Evolutionary conservation across 805 yeast species (phyloP).

Genomic region (Candida tibetensis): DNA sequence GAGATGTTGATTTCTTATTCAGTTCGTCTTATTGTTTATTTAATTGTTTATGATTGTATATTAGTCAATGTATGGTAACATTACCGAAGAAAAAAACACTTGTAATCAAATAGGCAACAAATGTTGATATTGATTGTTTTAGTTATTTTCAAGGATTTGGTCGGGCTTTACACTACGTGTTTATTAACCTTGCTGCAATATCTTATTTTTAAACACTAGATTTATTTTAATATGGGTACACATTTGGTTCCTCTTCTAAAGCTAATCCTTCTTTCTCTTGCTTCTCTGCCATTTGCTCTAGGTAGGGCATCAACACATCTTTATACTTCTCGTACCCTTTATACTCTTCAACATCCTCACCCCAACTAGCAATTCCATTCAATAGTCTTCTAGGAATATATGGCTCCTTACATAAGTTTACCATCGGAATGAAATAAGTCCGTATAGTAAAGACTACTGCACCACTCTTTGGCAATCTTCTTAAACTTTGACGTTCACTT

Average conservation of each 20-base stretch:
- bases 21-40: conserved; percentile 6
- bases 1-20: conserved; percentile 10
- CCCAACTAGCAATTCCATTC: conserved; percentile 60
- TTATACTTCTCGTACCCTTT: conserved; percentile 56
- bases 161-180: too few relatives aligned
- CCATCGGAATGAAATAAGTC: conserved; percentile 59
- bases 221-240: conserved; percentile 39
- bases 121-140: too few relatives aligned
- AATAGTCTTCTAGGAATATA: conserved; percentile 58
- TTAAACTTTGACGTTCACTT: conserved; percentile 62
- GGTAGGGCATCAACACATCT: conserved; percentile 53
- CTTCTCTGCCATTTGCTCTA: conserved; percentile 45
- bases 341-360: conserved; percentile 56
- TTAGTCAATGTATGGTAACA: conserved; percentile 9
- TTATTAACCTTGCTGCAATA: too few relatives aligned
- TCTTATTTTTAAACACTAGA: too few relatives aligned
- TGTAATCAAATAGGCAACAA: too few relatives aligned
- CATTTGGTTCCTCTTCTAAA: conserved; percentile 37
- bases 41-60: conserved; percentile 9
- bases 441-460: conserved; percentile 59
- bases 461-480: conserved; percentile 60
- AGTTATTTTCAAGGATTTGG: too few relatives aligned
- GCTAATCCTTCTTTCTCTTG: conserved; percentile 46
- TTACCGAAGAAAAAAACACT: not conserved
- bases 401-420: conserved; percentile 56